Conservation (phyloP, 2,329 filamentous ascomycete genomes). For the Phoma sp. region DNA sequence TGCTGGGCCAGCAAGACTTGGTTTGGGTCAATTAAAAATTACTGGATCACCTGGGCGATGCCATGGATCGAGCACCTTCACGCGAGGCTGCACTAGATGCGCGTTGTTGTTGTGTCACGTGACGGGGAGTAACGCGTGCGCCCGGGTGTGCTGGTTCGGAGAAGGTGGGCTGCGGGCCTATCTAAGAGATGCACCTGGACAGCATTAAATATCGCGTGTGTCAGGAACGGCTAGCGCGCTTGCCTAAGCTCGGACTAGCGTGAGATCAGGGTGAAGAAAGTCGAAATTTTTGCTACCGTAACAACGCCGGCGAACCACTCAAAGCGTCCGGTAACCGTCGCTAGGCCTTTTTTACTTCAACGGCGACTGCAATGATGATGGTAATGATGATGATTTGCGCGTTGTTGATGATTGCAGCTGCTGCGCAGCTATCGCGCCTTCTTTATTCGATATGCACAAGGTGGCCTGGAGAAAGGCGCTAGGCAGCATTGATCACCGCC, state of each 20-base stretch:
- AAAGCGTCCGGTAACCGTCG: conserved; percentile 10
- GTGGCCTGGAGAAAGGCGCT: conserved; percentile 31
- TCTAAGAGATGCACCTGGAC: conserved; percentile 32
- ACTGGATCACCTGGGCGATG: conserved; percentile 28
- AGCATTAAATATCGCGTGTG: conserved; percentile 34
- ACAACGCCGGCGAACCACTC: conserved; percentile 30
- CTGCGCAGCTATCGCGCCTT: conserved; percentile 20
- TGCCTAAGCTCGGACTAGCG: conserved; percentile 29
- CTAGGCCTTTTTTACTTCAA: conserved; percentile 1
- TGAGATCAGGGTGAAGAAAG: conserved; percentile 34
- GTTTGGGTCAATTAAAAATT: conserved; percentile 36
- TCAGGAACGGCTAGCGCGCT: conserved; percentile 27
- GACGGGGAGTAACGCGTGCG: conserved; percentile 33
- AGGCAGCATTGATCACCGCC: conserved; percentile 31
- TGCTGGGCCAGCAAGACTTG: conserved; percentile 17
- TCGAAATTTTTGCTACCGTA: conserved; percentile 38
- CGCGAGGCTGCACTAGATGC: conserved; percentile 9
- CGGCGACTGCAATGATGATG: conserved; percentile 1
- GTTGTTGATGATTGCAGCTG: conserved; percentile 8
- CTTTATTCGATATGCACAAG: conserved; percentile 23
- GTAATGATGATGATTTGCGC: conserved; percentile 7
- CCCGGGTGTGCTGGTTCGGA: conserved; percentile 39
- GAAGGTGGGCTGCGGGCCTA: conserved; percentile 41
- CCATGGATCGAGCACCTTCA: conserved; percentile 30
- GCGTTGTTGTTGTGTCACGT: conserved; percentile 29